Percentiles rank a stretch among this genome's conserved stretches.
These are phyloP conservation scores for Telfairia occidentalis DNA, from an alignment of 331 rosid genomes.

Conservation along the genomic window DNA sequence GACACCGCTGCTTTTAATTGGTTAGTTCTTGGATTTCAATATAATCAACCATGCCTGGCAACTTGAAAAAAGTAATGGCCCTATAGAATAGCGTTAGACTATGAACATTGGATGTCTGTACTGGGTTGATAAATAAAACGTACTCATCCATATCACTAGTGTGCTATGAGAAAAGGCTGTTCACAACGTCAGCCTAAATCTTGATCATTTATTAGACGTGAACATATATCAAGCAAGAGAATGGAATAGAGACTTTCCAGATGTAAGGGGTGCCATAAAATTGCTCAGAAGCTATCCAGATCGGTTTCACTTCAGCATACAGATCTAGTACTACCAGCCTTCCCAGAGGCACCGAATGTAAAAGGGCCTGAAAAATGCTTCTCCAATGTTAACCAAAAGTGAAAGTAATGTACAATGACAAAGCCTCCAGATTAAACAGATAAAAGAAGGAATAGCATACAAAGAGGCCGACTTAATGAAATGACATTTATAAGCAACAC, in stretches of 20 bases:
- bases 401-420: neutral
- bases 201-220: neutral
- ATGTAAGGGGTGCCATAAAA: conserved; percentile 85
- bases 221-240: neutral
- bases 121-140: neutral
- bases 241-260: conserved; percentile 42
- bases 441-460: neutral
- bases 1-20: neutral
- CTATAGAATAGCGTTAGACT: neutral
- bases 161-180: neutral
- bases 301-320: conserved; percentile 86
- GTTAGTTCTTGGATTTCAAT: neutral
- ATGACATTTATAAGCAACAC: neutral
- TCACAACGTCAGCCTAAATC: neutral
- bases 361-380: conserved; percentile 62
- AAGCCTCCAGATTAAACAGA: neutral
- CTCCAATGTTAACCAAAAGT: neutral
- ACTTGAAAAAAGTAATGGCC: neutral
- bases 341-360: conserved; percentile 82
- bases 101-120: neutral
- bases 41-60: neutral
- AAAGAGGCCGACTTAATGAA: neutral
- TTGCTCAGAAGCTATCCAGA: conserved; percentile 78
- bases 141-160: neutral
- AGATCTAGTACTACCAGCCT: conserved; percentile 93